Conservation (phyloP, 306 rosid genomes). For the Vachellia collinsii region DNA sequence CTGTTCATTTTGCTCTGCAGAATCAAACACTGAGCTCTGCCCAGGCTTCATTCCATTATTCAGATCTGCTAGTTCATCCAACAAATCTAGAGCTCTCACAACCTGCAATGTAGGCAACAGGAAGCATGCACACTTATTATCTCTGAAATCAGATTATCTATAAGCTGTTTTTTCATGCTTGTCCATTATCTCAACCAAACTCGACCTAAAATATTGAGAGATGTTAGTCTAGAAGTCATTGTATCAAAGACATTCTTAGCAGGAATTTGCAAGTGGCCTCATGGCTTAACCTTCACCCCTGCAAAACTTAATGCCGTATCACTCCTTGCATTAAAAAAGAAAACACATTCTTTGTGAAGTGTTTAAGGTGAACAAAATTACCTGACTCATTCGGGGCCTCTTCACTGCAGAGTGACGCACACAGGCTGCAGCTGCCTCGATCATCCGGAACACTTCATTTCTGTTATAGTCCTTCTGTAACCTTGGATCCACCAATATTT, state of each 20-base stretch:
- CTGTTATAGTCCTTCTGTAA: conserved; percentile 60
- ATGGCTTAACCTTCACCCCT: not conserved
- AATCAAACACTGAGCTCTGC: conserved; percentile 78
- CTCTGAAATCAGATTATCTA: conserved; percentile 16
- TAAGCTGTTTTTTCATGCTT: not conserved
- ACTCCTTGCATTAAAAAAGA: not conserved
- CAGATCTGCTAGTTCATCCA: conserved; percentile 78
- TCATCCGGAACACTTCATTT: conserved; percentile 82
- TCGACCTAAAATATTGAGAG: not conserved
- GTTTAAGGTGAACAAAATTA: conserved; percentile 34
- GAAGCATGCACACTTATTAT: conserved; percentile 17
- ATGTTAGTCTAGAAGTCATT: not conserved
- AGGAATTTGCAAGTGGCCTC: not conserved
- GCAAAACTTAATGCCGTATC: not conserved
- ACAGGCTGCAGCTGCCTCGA: conserved; percentile 97
- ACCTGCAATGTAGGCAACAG: conserved; percentile 52
- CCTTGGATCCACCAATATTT: conserved; percentile 69
- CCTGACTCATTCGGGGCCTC: conserved; percentile 94
- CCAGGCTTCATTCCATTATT: conserved; percentile 93
- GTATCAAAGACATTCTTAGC: not conserved
- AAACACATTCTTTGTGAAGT: not conserved
- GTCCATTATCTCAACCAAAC: not conserved
- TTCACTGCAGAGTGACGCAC: conserved; percentile 82
- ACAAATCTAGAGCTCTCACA: conserved; percentile 86
- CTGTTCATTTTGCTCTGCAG: conserved; percentile 78